Base-by-base conservation (phyloP, 2,329 filamentous ascomycete genomes). In the Capronia epimyces region DNA sequence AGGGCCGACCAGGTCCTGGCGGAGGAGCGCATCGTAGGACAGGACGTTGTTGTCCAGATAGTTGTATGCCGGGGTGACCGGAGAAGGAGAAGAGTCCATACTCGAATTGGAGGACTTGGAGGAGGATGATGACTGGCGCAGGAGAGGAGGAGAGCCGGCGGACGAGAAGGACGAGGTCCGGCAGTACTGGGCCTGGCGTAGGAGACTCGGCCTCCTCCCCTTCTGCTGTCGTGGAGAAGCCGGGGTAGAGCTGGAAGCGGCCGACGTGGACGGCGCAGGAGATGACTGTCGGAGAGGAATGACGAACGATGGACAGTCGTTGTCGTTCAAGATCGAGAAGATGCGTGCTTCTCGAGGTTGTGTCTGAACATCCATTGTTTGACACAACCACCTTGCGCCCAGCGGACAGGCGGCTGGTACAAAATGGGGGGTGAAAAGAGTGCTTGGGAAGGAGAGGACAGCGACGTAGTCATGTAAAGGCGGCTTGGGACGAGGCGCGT, bases 251-350 rank as follows among this genome's bases (percentile, higher is more conserved):
- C 25, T 43, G 10, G 41, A 41, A 9, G 56, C 34, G 24, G 50
- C 37, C 32, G 55, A 54, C 43, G 56, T 52, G 46, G 58, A 41
- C 9, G 56, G 40, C 34, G 50, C 37, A 31, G 55, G 56, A 49
- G 56, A 55, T 48, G 58, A 50, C 29, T 52, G 40, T 47, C 46
- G 48, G 25, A 67, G 68, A 43, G 69, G 68, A 46, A 73, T 67
- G 29, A 68, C 67, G 61, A 73, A 73, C 21, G 71, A 71, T 39
- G 71, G 71, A 51, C 71, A 68, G 55, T 73, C 70, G 63, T 73
- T 70, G 62, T 73, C 71, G 63, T 73, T 73, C 52, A 73, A 56
- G 57, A 73, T 73, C 24, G 71, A 73, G 58, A 63, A 62, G 53
- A 62, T 49, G 52, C 58, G 58, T 55, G 55, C 49, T 60, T 52